These are phyloP conservation scores for Geosiphon pyriformis DNA, from an alignment of 192 early-diverging fungal genomes.

Conservation along the genomic window DNA sequence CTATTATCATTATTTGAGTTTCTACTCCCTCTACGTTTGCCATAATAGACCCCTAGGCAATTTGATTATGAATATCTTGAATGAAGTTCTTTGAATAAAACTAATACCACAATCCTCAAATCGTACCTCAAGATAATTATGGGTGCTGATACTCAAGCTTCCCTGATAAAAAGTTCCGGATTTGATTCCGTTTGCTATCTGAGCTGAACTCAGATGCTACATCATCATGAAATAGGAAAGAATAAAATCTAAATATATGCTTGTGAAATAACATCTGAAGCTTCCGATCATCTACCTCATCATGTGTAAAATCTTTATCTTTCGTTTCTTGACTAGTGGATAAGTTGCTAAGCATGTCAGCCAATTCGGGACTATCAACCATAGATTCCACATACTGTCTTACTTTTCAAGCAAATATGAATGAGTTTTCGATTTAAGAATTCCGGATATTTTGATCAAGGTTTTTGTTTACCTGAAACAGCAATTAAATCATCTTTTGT, in stretches of 20 bases:
- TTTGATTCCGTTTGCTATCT: conserved; percentile 83
- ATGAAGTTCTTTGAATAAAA: too few species aligned
- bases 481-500: conserved; percentile 57
- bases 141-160: conserved; percentile 69
- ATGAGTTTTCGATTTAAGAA: background rate
- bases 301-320: conserved; percentile 56
- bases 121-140: conserved; percentile 82
- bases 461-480: conserved; percentile 46
- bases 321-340: conserved; percentile 35
- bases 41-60: conserved; percentile 71
- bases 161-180: conserved; percentile 76
- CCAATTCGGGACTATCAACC: conserved; percentile 76
- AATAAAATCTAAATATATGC: conserved; percentile 6
- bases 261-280: background rate
- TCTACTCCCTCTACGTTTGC: conserved; percentile 72
- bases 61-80: too few species aligned
- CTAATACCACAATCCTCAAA: background rate
- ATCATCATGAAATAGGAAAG: conserved; percentile 23
- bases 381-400: conserved; percentile 71
- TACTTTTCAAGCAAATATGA: conserved; percentile 38
- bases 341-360: conserved; percentile 77
- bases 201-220: conserved; percentile 70
- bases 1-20: conserved; percentile 69
- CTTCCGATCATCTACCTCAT: conserved; percentile 58
- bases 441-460: conserved; percentile 3